Evolutionary conservation across 805 yeast genomes (phyloP).

Genomic region (Grigorovia yakushimaensis): DNA sequence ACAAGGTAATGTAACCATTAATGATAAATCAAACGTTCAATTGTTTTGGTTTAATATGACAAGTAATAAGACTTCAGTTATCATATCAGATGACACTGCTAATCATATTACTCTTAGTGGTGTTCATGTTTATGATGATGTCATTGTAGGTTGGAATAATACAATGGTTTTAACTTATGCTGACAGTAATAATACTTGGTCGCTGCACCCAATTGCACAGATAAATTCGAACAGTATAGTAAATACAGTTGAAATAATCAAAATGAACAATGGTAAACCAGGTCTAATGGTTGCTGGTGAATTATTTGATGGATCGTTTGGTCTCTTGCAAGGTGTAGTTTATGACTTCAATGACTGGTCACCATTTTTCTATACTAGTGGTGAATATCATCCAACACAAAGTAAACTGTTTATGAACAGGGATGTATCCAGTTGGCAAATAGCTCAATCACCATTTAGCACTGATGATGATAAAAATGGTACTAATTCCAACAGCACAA

Average conservation of each 20-base stretch:
- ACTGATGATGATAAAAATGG: slow-evolving; percentile 16
- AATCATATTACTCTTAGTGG: slow-evolving; percentile 17
- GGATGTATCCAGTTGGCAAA: slow-evolving; percentile 24
- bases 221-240: slow-evolving; percentile 4
- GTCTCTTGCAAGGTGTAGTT: slow-evolving; percentile 16
- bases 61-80: slow-evolving; percentile 5
- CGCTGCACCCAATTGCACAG: slow-evolving; percentile 3
- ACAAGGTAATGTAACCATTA: slow-evolving; percentile 45
- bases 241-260: slow-evolving; percentile 1
- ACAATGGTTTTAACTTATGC: slow-evolving; percentile 6
- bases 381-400: neutral
- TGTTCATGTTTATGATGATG: slow-evolving; percentile 9
- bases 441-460: slow-evolving; percentile 1
- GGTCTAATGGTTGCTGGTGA: slow-evolving; percentile 32
- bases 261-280: neutral
- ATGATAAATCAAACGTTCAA: slow-evolving; percentile 25
- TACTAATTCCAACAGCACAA: slow-evolving; percentile 8
- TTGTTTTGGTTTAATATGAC: slow-evolving; percentile 30
- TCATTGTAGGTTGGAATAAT: slow-evolving; percentile 16
- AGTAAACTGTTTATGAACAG: slow-evolving; percentile 24
- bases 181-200: slow-evolving; percentile 8
- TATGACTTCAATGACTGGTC: slow-evolving; percentile 19
- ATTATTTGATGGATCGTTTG: slow-evolving; percentile 29
- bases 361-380: slow-evolving; percentile 12
- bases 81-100: slow-evolving; percentile 26